These are phyloP conservation scores for Ophiostoma triangulosporum DNA, from an alignment of 2,329 filamentous ascomycete species.

Conservation along the genomic window DNA sequence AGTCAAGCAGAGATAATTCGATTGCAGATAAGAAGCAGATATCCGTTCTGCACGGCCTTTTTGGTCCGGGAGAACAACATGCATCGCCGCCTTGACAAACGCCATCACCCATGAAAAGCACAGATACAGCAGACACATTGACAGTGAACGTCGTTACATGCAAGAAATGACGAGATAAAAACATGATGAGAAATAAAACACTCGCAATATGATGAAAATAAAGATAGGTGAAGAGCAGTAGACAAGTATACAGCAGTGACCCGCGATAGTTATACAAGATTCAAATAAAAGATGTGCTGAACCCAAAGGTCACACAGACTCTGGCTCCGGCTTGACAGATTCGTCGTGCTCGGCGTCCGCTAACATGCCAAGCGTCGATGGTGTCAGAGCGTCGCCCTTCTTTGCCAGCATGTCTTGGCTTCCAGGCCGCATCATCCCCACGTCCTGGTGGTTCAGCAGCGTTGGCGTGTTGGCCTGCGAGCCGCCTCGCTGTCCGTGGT, in stretches of 20 bases:
- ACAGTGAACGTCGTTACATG: neutral
- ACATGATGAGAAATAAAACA: neutral
- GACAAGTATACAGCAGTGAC: too few species aligned
- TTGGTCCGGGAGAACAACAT: neutral
- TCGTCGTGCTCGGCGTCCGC: constrained; percentile 19
- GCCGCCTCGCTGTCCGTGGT: constrained; percentile 53
- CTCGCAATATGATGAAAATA: neutral
- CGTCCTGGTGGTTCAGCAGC: constrained; percentile 36
- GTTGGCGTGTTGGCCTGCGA: constrained; percentile 54
- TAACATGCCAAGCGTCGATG: constrained; percentile 27
- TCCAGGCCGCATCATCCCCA: constrained; percentile 30
- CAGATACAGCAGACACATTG: neutral
- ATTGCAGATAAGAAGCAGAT: neutral
- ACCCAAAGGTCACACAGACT: neutral
- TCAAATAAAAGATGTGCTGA: too few species aligned
- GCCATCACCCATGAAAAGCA: neutral
- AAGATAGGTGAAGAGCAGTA: neutral
- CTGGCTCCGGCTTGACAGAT: constrained; percentile 10
- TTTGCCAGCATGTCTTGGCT: constrained; percentile 31
- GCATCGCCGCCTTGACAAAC: neutral
- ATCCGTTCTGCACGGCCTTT: neutral
- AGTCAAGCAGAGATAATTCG: too few species aligned
- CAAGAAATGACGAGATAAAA: neutral
- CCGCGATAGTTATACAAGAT: too few species aligned
- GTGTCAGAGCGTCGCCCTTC: constrained; percentile 25